Conservation (phyloP, 768 basidiomycete species). For the Phaeotremella fagi region DNA sequence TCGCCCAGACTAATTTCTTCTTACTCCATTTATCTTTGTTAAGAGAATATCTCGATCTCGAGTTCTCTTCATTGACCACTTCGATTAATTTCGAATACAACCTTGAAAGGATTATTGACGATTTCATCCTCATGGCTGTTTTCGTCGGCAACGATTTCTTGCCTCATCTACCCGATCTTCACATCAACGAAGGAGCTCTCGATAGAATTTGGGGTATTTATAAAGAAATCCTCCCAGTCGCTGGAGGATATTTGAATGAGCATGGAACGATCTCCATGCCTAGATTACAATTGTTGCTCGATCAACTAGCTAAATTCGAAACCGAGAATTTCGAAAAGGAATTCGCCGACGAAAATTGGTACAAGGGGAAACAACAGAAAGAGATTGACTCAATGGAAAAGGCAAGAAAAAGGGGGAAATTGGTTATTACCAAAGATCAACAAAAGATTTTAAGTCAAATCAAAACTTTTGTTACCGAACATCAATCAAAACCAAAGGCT, state of each 20-base stretch:
- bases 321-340: conserved; percentile 86
- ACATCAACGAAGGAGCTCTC: conserved; percentile 95
- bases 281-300: conserved; percentile 76
- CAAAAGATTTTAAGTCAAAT: conserved; percentile 73
- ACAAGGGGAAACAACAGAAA: conserved; percentile 83
- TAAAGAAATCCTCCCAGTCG: conserved; percentile 73
- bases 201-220: conserved; percentile 92
- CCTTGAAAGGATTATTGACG: conserved; percentile 92
- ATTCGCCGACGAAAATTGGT: conserved; percentile 83
- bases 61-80: conserved; percentile 63
- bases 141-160: conserved; percentile 98
- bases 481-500: conserved; percentile 40
- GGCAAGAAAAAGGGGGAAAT: conserved; percentile 56
- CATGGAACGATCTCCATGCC: conserved; percentile 72
- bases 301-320: conserved; percentile 86
- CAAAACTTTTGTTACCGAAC: conserved; percentile 61
- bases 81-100: conserved; percentile 71
- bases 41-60: conserved; percentile 95
- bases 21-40: conserved; percentile 88
- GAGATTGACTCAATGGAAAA: conserved; percentile 63
- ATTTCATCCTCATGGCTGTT: conserved; percentile 92
- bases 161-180: conserved; percentile 90
- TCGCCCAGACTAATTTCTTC: conserved; percentile 65
- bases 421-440: conserved; percentile 74
- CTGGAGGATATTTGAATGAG: conserved; percentile 86